Percentiles rank a stretch among this genome's conserved stretches.
These are phyloP conservation scores for Diaporthe helianthi DNA, from an alignment of 2,329 filamentous ascomycete genomes.

Conservation along the genomic window DNA sequence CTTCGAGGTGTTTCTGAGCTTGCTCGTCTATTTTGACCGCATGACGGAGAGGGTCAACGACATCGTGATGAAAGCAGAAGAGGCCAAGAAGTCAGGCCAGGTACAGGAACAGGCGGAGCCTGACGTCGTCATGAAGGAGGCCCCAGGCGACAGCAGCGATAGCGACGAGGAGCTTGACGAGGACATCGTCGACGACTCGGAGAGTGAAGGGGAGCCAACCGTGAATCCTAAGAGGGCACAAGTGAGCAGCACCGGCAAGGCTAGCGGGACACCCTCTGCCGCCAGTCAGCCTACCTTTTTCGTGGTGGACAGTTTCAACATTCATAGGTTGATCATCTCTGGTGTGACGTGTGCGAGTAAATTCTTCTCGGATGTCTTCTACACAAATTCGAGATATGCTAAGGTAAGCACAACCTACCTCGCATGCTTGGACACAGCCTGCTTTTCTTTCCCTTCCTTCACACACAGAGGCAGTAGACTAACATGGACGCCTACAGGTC, in stretches of 20 bases:
- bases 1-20: constrained; percentile 94
- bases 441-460: background rate
- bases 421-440: background rate
- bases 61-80: constrained; percentile 72
- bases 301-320: constrained; percentile 98
- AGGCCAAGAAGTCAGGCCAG: constrained; percentile 51
- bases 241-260: constrained; percentile 34
- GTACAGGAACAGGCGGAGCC: constrained; percentile 34
- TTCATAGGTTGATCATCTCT: constrained; percentile 93
- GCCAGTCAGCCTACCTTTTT: constrained; percentile 66
- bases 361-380: constrained; percentile 99
- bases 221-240: constrained; percentile 36
- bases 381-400: constrained; percentile 98
- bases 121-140: constrained; percentile 47
- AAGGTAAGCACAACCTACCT: constrained; percentile 69
- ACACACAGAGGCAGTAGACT: background rate
- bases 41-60: constrained; percentile 98
- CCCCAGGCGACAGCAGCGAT: constrained; percentile 43
- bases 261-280: constrained; percentile 37
- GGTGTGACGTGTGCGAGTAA: constrained; percentile 98
- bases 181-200: constrained; percentile 58
- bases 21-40: constrained; percentile 96
- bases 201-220: constrained; percentile 43
- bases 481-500: constrained; percentile 65
- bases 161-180: constrained; percentile 55